Base-by-base conservation (phyloP, 1,284 basidiomycete genomes). In the Pulveroboletus sp. region DNA sequence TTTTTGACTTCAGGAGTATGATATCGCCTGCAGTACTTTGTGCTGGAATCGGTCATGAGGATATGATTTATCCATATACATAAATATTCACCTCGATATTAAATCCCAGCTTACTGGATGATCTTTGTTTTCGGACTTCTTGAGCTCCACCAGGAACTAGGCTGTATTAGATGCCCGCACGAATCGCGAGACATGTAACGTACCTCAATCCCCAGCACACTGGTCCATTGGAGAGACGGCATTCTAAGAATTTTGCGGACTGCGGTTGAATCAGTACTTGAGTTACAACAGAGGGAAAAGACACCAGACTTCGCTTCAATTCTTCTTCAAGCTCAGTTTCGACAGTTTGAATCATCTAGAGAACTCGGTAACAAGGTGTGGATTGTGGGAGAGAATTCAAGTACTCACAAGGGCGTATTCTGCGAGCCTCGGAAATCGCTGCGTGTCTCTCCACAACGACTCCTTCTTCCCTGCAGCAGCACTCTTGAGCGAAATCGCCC, bases 91-190 rank as follows among this genome's bases (percentile, higher is more conserved):
- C 91, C 84, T 86, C 36, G 86, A 92, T 48, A 95, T 79, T 38
- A 91, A 77, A 45, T 85, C 77, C 95, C 96, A 99, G 55, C 83
- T 81, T 8, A 82, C 80, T 0, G 96, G 96, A 4, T 94, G 84
- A 12, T 81, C 81, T 60, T 83, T 82, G 15, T 87, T 85, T 45
- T 93, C 91, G 9, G 78, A 79, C 49, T 84, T 86, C 49, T 87
- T 86, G 18, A 97, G 77, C 72, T 95, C 91, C 15, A 96, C 77
- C 2, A 94, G 75, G 68, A 84, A 92, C 90, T 93, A 60, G 4
- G 33, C 24, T 31, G 29, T 22, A 44, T 54, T 43, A 50, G 46
- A 15, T 2, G 4, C 28, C 20, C 36, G 35, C 28, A 29, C 24
- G 29, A 22, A 33, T 18, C 35, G 18, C 14, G 43, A 45, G 52